Evolutionary conservation across 1,139 yeast species (phyloP).

Genomic region (Debaryomyces sp.): DNA sequence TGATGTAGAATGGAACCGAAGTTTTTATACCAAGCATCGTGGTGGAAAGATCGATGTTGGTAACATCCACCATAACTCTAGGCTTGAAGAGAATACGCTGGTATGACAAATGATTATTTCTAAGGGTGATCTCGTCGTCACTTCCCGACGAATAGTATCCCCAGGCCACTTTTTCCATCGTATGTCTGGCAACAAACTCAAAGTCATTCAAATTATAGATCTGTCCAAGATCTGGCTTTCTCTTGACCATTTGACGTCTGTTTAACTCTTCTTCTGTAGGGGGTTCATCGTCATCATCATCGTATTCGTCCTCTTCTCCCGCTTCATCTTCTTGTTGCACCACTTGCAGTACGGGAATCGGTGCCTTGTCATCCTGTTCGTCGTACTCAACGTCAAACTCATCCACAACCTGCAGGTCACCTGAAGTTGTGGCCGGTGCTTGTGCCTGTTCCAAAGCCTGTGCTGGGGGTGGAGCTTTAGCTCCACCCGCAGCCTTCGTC

Average conservation of each 20-base stretch:
- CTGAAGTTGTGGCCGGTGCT: not conserved
- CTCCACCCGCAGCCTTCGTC: not conserved
- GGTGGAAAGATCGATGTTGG: conserved; percentile 38
- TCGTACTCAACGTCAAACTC: conserved; percentile 52
- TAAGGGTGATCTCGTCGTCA: conserved; percentile 86
- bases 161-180: conserved; percentile 78
- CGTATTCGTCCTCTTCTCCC: conserved; percentile 25
- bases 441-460: conserved; percentile 3
- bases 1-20: conserved; percentile 65
- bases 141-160: conserved; percentile 91
- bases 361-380: conserved; percentile 40
- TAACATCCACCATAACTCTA: conserved; percentile 72
- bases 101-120: conserved; percentile 89
- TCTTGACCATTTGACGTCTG: conserved; percentile 26
- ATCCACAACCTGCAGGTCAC: conserved; percentile 29
- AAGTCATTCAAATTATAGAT: conserved; percentile 77
- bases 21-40: conserved; percentile 43
- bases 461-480: conserved; percentile 5
- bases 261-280: conserved; percentile 34
- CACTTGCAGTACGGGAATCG: conserved; percentile 22
- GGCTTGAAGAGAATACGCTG: conserved; percentile 89
- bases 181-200: conserved; percentile 78
- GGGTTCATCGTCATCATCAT: conserved; percentile 38
- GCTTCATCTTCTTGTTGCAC: conserved; percentile 10
- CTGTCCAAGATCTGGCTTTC: conserved; percentile 65